Percentiles rank a stretch among this genome's conserved stretches.
Evolutionary conservation across 257 asterid genomes (phyloP).

Genomic region (Capsicum baccatum): DNA sequence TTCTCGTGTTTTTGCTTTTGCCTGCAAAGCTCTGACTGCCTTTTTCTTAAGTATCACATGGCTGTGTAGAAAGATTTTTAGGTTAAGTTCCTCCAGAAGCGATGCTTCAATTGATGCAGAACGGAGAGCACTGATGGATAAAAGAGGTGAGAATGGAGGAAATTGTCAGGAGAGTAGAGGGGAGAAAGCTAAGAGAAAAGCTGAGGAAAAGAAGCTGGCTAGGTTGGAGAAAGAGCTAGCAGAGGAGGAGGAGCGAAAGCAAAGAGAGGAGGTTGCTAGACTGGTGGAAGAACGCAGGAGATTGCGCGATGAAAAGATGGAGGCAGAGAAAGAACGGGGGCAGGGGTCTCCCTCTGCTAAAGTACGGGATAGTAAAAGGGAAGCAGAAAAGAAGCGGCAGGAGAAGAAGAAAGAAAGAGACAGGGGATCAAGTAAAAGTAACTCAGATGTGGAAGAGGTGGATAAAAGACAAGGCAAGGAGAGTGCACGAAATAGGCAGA

Average conservation of each 20-base stretch:
- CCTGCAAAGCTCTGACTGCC: constrained; percentile 60
- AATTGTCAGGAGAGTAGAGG: constrained; percentile 84
- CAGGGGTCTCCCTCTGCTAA: constrained; percentile 63
- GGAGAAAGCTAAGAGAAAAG: constrained; percentile 93
- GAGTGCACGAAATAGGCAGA: constrained; percentile 56
- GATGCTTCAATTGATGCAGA: constrained; percentile 68
- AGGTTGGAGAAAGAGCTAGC: constrained; percentile 87
- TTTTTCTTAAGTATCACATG: constrained; percentile 61
- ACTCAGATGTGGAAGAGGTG: constrained; percentile 83
- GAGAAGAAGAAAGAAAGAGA: constrained; percentile 87
- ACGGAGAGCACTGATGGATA: constrained; percentile 60
- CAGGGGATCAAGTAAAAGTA: constrained; percentile 87
- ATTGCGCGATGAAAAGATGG: constrained; percentile 78
- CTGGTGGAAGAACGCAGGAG: constrained; percentile 93
- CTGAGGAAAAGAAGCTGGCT: constrained; percentile 97
- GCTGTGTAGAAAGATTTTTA: constrained; percentile 88
- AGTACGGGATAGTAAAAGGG: constrained; percentile 66
- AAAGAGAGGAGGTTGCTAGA: constrained; percentile 94
- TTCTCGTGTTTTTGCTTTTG: constrained; percentile 65
- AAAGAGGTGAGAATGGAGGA: constrained; percentile 68
- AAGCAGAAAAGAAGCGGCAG: constrained; percentile 76
- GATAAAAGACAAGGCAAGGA: constrained; percentile 75
- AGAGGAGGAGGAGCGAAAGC: constrained; percentile 99
- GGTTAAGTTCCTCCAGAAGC: constrained; percentile 70
- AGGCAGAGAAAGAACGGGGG: constrained; percentile 75